A percentile compares a stretch with the other conserved stretches of the same genome.
phyloP scores from a whole-genome alignment of 2,329 filamentous ascomycete genomes.

The Talaromyces sp. region DNA sequence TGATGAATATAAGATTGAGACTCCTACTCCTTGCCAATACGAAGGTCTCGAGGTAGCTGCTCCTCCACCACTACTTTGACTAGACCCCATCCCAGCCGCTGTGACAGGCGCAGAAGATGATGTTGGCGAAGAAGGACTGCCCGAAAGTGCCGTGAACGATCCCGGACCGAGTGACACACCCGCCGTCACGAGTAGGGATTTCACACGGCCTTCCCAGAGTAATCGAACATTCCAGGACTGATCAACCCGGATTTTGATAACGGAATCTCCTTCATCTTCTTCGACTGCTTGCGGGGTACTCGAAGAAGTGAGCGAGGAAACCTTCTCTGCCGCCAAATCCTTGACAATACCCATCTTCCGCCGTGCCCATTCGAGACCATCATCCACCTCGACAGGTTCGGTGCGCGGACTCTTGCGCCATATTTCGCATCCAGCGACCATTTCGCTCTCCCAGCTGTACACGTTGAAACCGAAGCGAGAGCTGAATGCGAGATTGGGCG shows the following conservation, averaged over 20 bases:
- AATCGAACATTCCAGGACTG: constrained; percentile 83
- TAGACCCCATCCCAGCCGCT: constrained; percentile 11
- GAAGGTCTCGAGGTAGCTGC: constrained; percentile 27
- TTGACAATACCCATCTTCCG: constrained; percentile 35
- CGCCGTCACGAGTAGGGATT: constrained; percentile 87
- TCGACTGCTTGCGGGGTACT: constrained; percentile 16
- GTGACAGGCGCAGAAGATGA: constrained; percentile 22
- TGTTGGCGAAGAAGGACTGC: constrained; percentile 26
- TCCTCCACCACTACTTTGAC: constrained; percentile 19
- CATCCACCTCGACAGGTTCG: constrained; percentile 31
- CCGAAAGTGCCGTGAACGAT: constrained; percentile 34
- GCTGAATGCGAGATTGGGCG: constrained; percentile 76
- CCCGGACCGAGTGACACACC: constrained; percentile 75
- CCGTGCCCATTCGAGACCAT: constrained; percentile 47
- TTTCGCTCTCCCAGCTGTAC: constrained; percentile 94
- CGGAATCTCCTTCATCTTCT: constrained; percentile 61
- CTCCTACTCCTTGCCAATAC: constrained; percentile 44
- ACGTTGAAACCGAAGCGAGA: constrained; percentile 96
- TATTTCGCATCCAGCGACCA: constrained; percentile 87
- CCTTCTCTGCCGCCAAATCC: constrained; percentile 23
- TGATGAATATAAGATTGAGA: constrained; percentile 45
- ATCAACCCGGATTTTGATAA: constrained; percentile 85
- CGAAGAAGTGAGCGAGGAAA: constrained; percentile 23
- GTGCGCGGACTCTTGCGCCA: constrained; percentile 63
- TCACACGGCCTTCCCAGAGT: constrained; percentile 89